Base-by-base conservation (phyloP, 2,329 filamentous ascomycete genomes). In the Neofusicoccum kwambonambiense region DNA sequence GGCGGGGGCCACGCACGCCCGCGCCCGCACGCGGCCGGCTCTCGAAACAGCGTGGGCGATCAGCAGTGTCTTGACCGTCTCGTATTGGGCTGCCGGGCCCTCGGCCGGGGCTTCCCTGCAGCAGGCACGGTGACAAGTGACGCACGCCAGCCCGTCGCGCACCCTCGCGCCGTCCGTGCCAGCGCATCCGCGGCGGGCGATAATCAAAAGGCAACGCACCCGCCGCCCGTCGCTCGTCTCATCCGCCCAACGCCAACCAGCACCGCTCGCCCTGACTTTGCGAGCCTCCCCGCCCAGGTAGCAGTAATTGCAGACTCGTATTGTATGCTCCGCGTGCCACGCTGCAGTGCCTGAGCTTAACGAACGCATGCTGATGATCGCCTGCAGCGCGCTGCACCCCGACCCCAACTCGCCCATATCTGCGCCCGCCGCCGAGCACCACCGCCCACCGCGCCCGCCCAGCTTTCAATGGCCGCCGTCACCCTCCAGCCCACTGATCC, bases 181-280 rank as follows among this genome's bases (percentile, higher is more conserved):
- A 60, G 42, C 56, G 56, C 56, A 60, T 60, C 56, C 42, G 56
- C 56, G 42, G 41, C 56, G 44, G 34, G 35, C 45, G 58, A 52
- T 35, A 52, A 63, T 63, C 61, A 63, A 63, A 63, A 63, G 61
- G 34, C 35, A 7, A 31, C 15, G 34, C 49, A 15, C 39, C 45
- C 47, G 44, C 61, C n/a, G 12, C 22, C 50, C 15, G 13, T 11
- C 11, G 13, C 37, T 13, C 45, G n/a, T 17, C 22, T 63, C 34
- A 17, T 15, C 45, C 61, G 27, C 71, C 71, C 74, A 72, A 49
- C 56, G 37, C 56, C 56, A 60, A 47, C 56, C 56, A 58, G 67
- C 64, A 66, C 64, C 60, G 68, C 63, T 44, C 56, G 57, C 57
- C 62, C 19, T 63, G 65, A 71, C 67, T 67, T 68, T 71, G 69